Evolutionary conservation across 2,329 filamentous ascomycete species (phyloP).

Genomic region (Botryosphaeria dothidea): DNA sequence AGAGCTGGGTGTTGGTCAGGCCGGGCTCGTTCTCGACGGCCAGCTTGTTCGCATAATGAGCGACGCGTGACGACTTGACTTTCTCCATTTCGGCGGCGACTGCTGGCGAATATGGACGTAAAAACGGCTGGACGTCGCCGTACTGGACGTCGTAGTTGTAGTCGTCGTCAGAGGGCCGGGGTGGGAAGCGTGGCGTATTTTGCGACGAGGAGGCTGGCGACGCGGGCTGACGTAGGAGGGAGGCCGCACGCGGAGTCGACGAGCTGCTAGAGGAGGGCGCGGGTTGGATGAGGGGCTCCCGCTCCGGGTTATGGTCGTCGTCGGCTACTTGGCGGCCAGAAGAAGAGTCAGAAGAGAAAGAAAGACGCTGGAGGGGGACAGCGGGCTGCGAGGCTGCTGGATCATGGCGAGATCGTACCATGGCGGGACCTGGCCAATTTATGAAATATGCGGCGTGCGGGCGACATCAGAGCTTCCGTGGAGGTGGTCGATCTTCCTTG

Average conservation of each 20-base stretch:
- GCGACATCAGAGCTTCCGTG: constrained; percentile 10
- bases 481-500: constrained; percentile 10
- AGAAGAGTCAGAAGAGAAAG: not conserved
- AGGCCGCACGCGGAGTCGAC: not conserved
- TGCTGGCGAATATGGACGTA: not conserved
- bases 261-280: not conserved
- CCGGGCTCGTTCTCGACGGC: constrained; percentile 75
- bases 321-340: not conserved
- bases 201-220: constrained; percentile 5
- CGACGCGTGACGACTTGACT: constrained; percentile 38
- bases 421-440: constrained; percentile 2
- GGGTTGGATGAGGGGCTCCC: constrained; percentile 6
- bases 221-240: constrained; percentile 14
- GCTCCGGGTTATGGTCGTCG: not conserved
- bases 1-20: constrained; percentile 75
- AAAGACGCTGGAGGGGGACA: not conserved
- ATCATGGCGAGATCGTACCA: not conserved
- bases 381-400: not conserved
- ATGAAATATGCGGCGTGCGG: constrained; percentile 1
- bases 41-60: constrained; percentile 56
- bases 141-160: not conserved
- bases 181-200: not conserved
- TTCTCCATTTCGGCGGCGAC: constrained; percentile 40
- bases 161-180: not conserved
- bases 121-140: not conserved